A percentile compares a stretch with the other conserved stretches of the same genome.
Conservation (phyloP, 768 basidiomycete genomes). For the Cytidiella melzeri region DNA sequence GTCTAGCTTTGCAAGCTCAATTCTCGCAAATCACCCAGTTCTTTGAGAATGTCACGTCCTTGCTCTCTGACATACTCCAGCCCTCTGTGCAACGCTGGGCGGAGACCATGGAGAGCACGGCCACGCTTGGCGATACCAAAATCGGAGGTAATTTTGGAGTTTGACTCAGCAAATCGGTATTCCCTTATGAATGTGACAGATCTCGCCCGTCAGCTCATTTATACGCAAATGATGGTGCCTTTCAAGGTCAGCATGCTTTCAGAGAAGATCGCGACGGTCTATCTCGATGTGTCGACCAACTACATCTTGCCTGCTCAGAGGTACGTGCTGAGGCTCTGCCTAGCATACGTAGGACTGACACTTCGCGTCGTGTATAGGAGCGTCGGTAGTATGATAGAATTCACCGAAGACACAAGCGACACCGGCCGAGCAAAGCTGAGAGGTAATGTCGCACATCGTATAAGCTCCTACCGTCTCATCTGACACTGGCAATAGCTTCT, state of each 20-base stretch:
- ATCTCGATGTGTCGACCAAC: not conserved
- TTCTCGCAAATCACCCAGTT: conserved; percentile 1
- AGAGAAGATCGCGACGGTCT: not conserved
- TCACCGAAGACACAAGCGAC: not conserved
- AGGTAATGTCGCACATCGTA: too few relatives aligned
- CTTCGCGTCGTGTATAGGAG: not conserved
- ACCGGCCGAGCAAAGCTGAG: not conserved
- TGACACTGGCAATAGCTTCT: too few relatives aligned
- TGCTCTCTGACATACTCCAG: not conserved
- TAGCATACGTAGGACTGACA: not conserved
- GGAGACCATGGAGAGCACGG: not conserved
- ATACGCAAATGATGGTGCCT: not conserved
- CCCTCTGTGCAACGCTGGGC: not conserved
- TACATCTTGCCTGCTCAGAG: not conserved
- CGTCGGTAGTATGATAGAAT: not conserved
- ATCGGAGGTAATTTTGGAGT: not conserved
- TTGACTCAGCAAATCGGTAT: too few relatives aligned
- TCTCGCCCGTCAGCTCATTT: not conserved
- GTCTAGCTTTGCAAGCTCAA: not conserved
- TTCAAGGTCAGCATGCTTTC: not conserved
- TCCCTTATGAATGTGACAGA: too few relatives aligned
- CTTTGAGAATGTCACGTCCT: not conserved
- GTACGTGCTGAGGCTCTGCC: not conserved
- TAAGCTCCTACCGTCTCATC: too few relatives aligned
- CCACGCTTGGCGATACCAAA: not conserved